Evolutionary conservation across 805 yeast species (phyloP).

Genomic region (Saturnispora bothae): DNA sequence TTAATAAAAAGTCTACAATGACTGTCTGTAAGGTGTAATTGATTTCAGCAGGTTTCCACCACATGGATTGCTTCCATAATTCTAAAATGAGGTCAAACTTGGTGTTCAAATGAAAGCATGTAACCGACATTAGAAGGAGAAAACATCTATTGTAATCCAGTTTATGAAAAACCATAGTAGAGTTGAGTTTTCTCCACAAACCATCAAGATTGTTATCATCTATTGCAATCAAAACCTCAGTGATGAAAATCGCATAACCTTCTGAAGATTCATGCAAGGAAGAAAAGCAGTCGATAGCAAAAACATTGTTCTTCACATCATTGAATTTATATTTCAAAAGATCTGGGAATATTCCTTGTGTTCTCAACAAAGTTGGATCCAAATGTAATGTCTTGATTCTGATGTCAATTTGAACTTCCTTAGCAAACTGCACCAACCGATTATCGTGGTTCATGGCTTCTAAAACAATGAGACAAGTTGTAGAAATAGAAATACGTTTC

Average conservation of each 20-base stretch:
- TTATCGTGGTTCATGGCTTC: slow-evolving; percentile 19
- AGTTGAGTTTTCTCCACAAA: slow-evolving; percentile 38
- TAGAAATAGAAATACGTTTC: slow-evolving; percentile 16
- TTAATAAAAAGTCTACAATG: slow-evolving; percentile 20
- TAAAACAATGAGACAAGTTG: slow-evolving; percentile 20
- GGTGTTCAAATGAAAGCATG: slow-evolving; percentile 33
- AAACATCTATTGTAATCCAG: slow-evolving; percentile 65
- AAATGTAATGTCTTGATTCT: slow-evolving; percentile 22
- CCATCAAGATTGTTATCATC: slow-evolving; percentile 18
- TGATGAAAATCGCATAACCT: slow-evolving; percentile 61
- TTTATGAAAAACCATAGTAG: slow-evolving; percentile 61
- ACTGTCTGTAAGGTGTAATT: slow-evolving; percentile 17
- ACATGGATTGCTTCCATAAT: slow-evolving; percentile 43
- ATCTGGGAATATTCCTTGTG: slow-evolving; percentile 22
- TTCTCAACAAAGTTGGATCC: slow-evolving; percentile 19
- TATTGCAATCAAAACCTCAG: slow-evolving; percentile 36
- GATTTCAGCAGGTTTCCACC: slow-evolving; percentile 38
- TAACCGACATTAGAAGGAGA: slow-evolving; percentile 49
- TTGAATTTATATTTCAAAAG: slow-evolving; percentile 21
- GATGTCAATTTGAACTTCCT: slow-evolving; percentile 19
- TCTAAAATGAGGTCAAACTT: slow-evolving; percentile 38
- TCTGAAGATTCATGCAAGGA: slow-evolving; percentile 64
- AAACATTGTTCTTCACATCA: slow-evolving; percentile 23
- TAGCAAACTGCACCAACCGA: slow-evolving; percentile 17
- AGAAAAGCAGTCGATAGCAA: slow-evolving; percentile 34